A percentile compares a stretch with the other conserved stretches of the same genome.
Evolutionary conservation across 345 rosid genomes (phyloP).

Genomic region (Syzygium aqueum): DNA sequence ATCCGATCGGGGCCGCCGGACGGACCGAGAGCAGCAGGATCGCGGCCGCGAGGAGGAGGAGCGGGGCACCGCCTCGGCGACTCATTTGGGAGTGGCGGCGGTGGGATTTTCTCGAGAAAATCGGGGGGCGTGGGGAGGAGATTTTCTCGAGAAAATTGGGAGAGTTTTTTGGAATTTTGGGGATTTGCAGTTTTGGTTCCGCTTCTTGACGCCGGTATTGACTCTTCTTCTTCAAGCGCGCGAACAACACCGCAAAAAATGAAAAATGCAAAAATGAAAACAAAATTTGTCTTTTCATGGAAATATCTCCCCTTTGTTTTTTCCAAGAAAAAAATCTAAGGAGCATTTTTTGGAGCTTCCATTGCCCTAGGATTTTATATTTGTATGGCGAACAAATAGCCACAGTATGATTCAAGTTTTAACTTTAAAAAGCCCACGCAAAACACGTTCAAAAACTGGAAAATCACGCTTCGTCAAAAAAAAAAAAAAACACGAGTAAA

Average conservation of each 20-base stretch:
- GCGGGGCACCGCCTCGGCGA: background rate
- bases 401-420: background rate
- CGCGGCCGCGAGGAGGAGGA: constrained; percentile 19
- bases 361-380: too few species aligned
- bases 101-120: constrained; percentile 27
- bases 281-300: background rate
- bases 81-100: constrained; percentile 7
- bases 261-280: background rate
- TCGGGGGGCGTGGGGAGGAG: background rate
- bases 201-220: background rate
- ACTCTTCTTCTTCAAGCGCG: background rate
- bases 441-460: background rate
- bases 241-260: background rate
- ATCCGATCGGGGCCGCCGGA: constrained; percentile 22
- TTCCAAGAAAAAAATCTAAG: too few species aligned
- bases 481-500: background rate
- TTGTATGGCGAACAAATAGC: background rate
- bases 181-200: background rate
- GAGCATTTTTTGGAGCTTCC: too few species aligned
- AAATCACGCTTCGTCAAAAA: background rate
- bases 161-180: background rate
- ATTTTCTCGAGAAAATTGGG: constrained; percentile 19
- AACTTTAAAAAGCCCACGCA: background rate
- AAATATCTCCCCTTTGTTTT: too few species aligned
- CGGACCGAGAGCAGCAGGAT: constrained; percentile 16